Conservation (phyloP, 768 basidiomycete genomes). For the Russula sp. region DNA sequence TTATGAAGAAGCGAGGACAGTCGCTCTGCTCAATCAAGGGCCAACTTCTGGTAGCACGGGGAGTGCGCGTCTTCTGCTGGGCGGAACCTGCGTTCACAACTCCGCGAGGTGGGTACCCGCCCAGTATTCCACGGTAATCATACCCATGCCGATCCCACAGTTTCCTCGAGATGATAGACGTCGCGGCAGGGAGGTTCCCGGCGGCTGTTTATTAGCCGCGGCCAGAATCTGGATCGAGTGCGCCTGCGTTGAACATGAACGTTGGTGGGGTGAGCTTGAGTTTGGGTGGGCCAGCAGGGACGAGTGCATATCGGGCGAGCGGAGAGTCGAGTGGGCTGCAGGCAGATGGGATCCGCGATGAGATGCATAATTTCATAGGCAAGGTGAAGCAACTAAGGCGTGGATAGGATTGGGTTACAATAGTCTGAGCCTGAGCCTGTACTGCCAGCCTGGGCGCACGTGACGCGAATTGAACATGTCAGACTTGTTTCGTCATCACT, state of each 20-base stretch:
- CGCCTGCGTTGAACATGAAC: conserved; percentile 83
- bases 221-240: conserved; percentile 63
- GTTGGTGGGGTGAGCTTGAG: conserved; percentile 90
- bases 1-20: conserved; percentile 86
- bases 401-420: conserved; percentile 44
- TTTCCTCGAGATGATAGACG: conserved; percentile 84
- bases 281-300: conserved; percentile 79
- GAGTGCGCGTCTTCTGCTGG: conserved; percentile 76
- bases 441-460: no score
- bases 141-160: conserved; percentile 34
- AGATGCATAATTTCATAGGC: conserved; percentile 79
- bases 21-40: conserved; percentile 85
- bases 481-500: no score
- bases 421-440: no score
- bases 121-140: neutral
- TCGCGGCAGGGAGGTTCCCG: conserved; percentile 59
- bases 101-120: conserved; percentile 65
- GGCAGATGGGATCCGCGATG: conserved; percentile 85
- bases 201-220: conserved; percentile 67
- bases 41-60: conserved; percentile 49
- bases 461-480: no score
- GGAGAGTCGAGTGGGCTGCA: conserved; percentile 65
- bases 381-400: conserved; percentile 87
- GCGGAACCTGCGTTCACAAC: conserved; percentile 94
- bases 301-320: conserved; percentile 79